A percentile compares a stretch with the other conserved stretches of the same genome.
Conservation (phyloP, 1,284 basidiomycete genomes). For the Anthracocystis walkeri region DNA sequence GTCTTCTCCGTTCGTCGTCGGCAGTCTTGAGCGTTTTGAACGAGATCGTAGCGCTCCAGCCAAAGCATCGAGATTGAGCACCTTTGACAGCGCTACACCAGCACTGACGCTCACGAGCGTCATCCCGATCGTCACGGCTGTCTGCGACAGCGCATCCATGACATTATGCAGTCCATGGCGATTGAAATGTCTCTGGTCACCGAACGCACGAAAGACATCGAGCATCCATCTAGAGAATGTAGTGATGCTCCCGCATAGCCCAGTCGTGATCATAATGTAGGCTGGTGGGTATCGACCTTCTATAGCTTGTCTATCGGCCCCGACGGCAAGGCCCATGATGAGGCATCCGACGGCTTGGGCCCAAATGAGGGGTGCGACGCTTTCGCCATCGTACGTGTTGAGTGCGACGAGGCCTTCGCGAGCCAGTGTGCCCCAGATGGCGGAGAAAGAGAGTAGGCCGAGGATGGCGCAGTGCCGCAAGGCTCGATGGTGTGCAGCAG, state of each 20-base stretch:
- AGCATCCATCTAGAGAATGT: slow-evolving; percentile 97
- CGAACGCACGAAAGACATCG: slow-evolving; percentile 86
- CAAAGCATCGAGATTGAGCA: slow-evolving; percentile 18
- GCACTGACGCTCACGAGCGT: slow-evolving; percentile 51
- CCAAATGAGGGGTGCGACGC: slow-evolving; percentile 87
- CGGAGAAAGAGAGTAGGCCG: slow-evolving; percentile 66
- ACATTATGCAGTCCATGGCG: slow-evolving; percentile 81
- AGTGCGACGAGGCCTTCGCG: slow-evolving; percentile 70
- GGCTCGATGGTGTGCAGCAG: slow-evolving; percentile 11
- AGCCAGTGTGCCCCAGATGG: slow-evolving; percentile 70
- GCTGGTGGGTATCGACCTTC: slow-evolving; percentile 72
- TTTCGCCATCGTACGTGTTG: slow-evolving; percentile 77
- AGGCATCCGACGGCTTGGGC: slow-evolving; percentile 89
- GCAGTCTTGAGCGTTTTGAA: not conserved
- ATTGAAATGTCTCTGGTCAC: slow-evolving; percentile 76
- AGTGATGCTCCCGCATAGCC: slow-evolving; percentile 94
- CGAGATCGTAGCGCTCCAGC: not conserved
- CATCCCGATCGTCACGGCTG: slow-evolving; percentile 58
- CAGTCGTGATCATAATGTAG: slow-evolving; percentile 89
- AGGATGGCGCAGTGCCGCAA: slow-evolving; percentile 53
- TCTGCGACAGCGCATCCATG: slow-evolving; percentile 67
- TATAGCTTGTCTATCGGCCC: slow-evolving; percentile 42
- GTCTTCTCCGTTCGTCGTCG: not conserved
- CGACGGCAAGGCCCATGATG: slow-evolving; percentile 76
- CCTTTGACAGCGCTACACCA: slow-evolving; percentile 41